phyloP scores from a whole-genome alignment of 352 stramenopile species.

The Phytophthora rubi region DNA sequence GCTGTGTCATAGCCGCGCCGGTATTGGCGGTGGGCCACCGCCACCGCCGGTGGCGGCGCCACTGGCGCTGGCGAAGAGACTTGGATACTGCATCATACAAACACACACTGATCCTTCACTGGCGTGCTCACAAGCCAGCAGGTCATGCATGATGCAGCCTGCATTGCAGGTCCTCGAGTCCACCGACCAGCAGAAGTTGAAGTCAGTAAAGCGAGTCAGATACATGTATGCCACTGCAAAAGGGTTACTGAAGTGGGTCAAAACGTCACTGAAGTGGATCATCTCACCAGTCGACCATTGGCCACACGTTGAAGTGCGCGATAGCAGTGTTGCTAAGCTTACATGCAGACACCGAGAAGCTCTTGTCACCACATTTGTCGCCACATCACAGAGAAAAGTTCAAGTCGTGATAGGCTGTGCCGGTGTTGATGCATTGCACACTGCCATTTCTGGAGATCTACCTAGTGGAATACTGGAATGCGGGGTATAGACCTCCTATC shows the following conservation, averaged over 20 bases:
- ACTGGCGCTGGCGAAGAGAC: background rate
- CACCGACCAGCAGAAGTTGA: background rate
- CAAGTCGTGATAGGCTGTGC: no score
- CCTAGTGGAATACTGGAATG: no score
- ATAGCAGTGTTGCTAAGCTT: background rate
- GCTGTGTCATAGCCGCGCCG: conserved; percentile 8
- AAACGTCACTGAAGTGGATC: background rate
- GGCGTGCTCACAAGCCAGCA: background rate
- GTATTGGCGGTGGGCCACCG: background rate
- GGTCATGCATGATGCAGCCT: background rate
- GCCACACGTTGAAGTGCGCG: no score
- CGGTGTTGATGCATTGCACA: no score
- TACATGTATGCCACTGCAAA: background rate
- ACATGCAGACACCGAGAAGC: background rate
- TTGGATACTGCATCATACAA: background rate
- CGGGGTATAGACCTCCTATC: no score
- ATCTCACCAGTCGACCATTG: background rate
- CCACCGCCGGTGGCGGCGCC: no score
- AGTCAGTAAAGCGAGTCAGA: background rate
- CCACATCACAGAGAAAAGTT: no score
- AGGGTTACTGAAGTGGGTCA: background rate
- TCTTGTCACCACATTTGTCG: no score
- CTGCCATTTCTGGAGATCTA: no score
- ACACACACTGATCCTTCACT: background rate
- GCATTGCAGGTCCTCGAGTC: background rate